These are phyloP conservation scores for Alternaria ventricosa DNA, from an alignment of 2,329 filamentous ascomycete species.

Conservation along the genomic window DNA sequence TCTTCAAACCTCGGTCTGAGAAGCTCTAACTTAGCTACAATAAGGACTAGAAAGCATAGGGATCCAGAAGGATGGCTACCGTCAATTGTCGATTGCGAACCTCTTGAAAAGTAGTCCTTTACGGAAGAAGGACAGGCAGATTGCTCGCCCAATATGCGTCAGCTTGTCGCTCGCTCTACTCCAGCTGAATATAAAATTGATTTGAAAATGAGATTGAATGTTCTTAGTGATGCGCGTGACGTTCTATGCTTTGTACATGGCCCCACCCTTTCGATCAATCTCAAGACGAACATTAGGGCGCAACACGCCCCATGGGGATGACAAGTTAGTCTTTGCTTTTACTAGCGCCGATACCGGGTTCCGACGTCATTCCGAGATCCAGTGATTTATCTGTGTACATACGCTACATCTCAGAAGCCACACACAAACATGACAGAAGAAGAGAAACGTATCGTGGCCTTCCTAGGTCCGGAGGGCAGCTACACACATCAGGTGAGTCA, in stretches of 20 bases:
- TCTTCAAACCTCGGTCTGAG: slow-evolving; percentile 22
- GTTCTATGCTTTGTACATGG: background rate
- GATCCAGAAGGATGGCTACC: slow-evolving; percentile 28
- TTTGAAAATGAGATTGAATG: background rate
- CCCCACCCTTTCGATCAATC: background rate
- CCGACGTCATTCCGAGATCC: slow-evolving; percentile 12
- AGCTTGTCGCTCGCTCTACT: slow-evolving; percentile 39
- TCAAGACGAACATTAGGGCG: background rate
- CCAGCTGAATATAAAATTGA: slow-evolving; percentile 30
- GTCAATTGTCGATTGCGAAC: slow-evolving; percentile 38
- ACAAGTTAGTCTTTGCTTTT: background rate
- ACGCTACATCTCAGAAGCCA: background rate
- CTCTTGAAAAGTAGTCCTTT: slow-evolving; percentile 29
- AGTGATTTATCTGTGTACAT: background rate
- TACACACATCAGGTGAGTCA: slow-evolving; percentile 71
- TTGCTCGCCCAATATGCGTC: slow-evolving; percentile 30
- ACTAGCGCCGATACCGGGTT: slow-evolving; percentile 15
- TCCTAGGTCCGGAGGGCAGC: slow-evolving; percentile 68
- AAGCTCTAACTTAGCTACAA: slow-evolving; percentile 24
- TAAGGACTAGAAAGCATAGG: slow-evolving; percentile 16
- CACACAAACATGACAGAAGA: slow-evolving; percentile 16
- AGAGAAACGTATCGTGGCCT: slow-evolving; percentile 55
- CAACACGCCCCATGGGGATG: background rate
- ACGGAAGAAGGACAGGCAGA: slow-evolving; percentile 30
- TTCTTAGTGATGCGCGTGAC: background rate